These are phyloP conservation scores for Silene vulgaris DNA, from an alignment of 179 eudicot genomes.

Conservation along the genomic window DNA sequence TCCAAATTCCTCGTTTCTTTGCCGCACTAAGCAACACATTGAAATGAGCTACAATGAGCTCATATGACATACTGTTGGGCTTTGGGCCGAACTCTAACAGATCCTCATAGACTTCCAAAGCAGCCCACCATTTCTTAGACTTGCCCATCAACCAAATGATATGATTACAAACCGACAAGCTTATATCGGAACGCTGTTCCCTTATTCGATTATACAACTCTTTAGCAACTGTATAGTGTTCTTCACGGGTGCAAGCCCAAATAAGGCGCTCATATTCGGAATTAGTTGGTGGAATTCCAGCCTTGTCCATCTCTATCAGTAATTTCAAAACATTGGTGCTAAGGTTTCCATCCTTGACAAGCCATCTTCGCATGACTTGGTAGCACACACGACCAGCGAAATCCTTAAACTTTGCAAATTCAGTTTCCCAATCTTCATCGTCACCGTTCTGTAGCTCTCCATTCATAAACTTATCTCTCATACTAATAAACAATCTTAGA, in stretches of 20 bases:
- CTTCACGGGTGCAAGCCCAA: slow-evolving; percentile 90
- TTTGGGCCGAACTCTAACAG: slow-evolving; percentile 85
- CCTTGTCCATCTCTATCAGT: slow-evolving; percentile 66
- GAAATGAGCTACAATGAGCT: slow-evolving; percentile 73
- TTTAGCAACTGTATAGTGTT: slow-evolving; percentile 64
- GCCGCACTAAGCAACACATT: slow-evolving; percentile 70
- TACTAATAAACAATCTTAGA: slow-evolving; percentile 44
- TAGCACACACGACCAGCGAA: slow-evolving; percentile 69
- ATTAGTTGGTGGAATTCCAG: slow-evolving; percentile 42
- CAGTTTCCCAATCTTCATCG: slow-evolving; percentile 59
- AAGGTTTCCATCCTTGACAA: slow-evolving; percentile 49
- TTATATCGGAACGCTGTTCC: slow-evolving; percentile 54
- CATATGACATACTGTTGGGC: slow-evolving; percentile 76
- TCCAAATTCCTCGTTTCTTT: slow-evolving; percentile 78
- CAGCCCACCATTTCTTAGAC: slow-evolving; percentile 98
- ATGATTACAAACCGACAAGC: slow-evolving; percentile 89
- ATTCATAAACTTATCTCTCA: slow-evolving; percentile 45
- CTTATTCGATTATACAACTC: slow-evolving; percentile 71
- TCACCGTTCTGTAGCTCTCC: slow-evolving; percentile 43
- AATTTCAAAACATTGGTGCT: slow-evolving; percentile 60
- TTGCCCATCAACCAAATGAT: slow-evolving; percentile 90
- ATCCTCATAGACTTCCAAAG: slow-evolving; percentile 85
- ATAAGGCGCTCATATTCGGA: slow-evolving; percentile 67
- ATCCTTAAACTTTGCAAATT: slow-evolving; percentile 55
- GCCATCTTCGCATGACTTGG: slow-evolving; percentile 86